A percentile compares a stretch with the other conserved stretches of the same genome.
phyloP scores from a whole-genome alignment of 768 basidiomycete species.

The Cyathus striatus region DNA sequence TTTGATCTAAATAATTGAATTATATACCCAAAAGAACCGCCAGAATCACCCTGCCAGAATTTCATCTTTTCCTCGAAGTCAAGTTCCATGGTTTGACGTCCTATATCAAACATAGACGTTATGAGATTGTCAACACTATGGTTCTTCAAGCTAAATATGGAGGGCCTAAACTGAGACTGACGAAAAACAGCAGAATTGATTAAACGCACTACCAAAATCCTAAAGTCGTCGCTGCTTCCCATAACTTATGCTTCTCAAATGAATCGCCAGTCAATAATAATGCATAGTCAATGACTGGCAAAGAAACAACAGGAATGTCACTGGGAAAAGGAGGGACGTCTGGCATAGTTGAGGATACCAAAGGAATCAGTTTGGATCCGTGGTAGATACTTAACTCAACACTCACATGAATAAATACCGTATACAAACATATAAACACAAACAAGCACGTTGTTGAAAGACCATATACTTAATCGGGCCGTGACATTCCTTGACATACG shows the following conservation, averaged over 20 bases:
- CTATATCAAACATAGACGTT: conserved; percentile 47
- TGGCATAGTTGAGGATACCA: background rate
- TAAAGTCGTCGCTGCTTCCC: conserved; percentile 44
- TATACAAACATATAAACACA: no score
- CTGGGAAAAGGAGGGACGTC: conserved; percentile 36
- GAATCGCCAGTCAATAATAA: conserved; percentile 34
- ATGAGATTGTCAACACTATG: conserved; percentile 40
- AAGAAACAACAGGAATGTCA: conserved; percentile 42
- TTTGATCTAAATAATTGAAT: conserved; percentile 8
- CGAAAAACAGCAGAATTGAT: background rate
- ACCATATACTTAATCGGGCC: no score
- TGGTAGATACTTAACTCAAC: no score
- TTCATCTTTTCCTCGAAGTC: conserved; percentile 49
- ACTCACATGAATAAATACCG: no score
- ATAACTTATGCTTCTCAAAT: conserved; percentile 39
- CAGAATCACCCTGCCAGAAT: conserved; percentile 47
- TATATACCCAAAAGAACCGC: conserved; percentile 25
- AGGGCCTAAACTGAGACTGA: background rate
- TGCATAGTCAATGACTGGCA: conserved; percentile 48
- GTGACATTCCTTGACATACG: no score
- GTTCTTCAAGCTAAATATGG: conserved; percentile 37
- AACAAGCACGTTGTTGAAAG: no score
- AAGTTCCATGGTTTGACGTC: conserved; percentile 41
- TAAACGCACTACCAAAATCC: conserved; percentile 59
- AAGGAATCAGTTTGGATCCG: no score